Conservation (phyloP, 495 filamentous ascomycete genomes). For the Penicillium argentinense region DNA sequence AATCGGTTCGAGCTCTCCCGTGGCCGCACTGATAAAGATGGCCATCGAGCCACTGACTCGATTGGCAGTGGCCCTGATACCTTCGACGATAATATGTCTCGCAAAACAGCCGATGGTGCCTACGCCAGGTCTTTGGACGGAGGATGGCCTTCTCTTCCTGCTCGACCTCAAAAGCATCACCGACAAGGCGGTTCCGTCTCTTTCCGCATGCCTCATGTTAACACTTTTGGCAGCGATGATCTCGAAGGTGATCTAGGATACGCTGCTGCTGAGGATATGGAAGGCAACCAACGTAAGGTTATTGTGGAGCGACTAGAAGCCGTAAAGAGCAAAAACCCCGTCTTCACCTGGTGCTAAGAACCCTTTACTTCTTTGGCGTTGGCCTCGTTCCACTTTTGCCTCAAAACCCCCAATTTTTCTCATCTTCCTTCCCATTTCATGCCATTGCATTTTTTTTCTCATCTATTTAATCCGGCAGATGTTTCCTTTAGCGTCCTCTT, state of each 20-base stretch:
- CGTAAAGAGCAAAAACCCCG: constrained; percentile 91
- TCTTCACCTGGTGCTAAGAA: constrained; percentile 93
- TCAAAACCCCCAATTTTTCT: constrained; percentile 1
- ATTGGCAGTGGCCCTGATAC: constrained; percentile 37
- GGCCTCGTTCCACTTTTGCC: too few species aligned
- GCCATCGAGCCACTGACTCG: constrained; percentile 34
- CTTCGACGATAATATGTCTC: constrained; percentile 30
- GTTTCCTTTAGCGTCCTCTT: constrained; percentile 19
- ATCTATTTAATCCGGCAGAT: constrained; percentile 20
- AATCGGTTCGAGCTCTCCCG: constrained; percentile 81
- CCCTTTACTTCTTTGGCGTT: constrained; percentile 1
- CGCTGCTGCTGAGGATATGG: constrained; percentile 89
- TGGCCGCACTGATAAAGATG: constrained; percentile 48
- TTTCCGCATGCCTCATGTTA: constrained; percentile 25
- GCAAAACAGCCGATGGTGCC: constrained; percentile 26
- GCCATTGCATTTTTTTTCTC: constrained; percentile 15
- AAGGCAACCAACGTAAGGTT: constrained; percentile 83
- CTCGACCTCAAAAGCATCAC: constrained; percentile 36
- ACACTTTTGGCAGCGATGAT: constrained; percentile 66
- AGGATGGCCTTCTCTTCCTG: constrained; percentile 38
- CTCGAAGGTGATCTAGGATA: constrained; percentile 91
- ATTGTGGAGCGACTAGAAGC: constrained; percentile 95
- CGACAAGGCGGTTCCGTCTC: constrained; percentile 47
- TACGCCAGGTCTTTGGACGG: constrained; percentile 36
- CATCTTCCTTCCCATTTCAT: constrained; percentile 10